Evolutionary conservation across 371 early-diverging fungal species (phyloP), one percentile per base, ranked within the genome.

Genomic region (Rhizopus sp.): DNA sequence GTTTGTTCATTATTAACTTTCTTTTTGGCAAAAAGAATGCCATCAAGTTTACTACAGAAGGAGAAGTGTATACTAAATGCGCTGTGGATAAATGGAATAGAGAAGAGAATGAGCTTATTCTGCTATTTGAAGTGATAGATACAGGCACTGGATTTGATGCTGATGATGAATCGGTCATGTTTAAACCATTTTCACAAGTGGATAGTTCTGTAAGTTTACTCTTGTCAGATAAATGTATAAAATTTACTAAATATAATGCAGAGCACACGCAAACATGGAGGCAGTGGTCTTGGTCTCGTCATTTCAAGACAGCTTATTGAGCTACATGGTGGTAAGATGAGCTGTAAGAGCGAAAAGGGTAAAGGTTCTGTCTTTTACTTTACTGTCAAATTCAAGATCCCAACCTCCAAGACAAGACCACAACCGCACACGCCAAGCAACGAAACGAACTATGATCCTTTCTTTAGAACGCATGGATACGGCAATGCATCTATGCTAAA

Each of bases 141-240:
- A 84, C 87, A 4, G 87, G 87, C 35, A 62, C 82, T 34, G 87
- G 87, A 9, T 86, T 86, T 59, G 83, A 86, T 59, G 68, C 82
- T 5, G 63, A 73, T 3, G 86, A 80, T 35, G 81, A 84, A 41
- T 78, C 82, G 1, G 79, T 83, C 40, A 86, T 87, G 84, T 87
- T 87, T 63, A 84, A 87, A 50, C 87, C 87, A 0, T 87, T 84
- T 46, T 84, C 85, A 0, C 87, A 87, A 63, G 83, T 83, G 7
- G 85, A 85, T 48, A 78, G 82, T 50, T 87, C 87, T 16, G 77
- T 77, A 69, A 53, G 71, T 48, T 10, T 6, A 5, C 23, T 52
- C 15, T 45, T 46, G 4, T 44, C 17, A 49, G 3, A 7, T 30
- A 8, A 8, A n/a, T 35, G 6, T 47, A 34, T 23, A 9, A 47